These are phyloP conservation scores for Boletus rufocinnamomeus DNA, from an alignment of 768 basidiomycete genomes.

Conservation along the genomic window DNA sequence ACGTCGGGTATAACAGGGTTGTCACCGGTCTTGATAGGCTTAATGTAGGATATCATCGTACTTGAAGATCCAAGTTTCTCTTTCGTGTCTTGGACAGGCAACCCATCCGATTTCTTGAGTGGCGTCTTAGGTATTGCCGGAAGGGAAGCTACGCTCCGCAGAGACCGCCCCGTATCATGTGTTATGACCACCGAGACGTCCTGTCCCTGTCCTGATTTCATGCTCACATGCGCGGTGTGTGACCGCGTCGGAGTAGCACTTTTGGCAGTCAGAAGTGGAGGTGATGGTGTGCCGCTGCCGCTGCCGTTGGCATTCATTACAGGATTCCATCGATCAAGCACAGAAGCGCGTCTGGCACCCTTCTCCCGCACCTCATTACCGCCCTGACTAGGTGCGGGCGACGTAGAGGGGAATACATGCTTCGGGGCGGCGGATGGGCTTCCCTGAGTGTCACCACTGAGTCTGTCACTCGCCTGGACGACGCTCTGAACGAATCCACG, in stretches of 20 bases:
- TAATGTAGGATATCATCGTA: constrained; percentile 71
- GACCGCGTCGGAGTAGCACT: constrained; percentile 44
- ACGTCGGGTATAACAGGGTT: constrained; percentile 35
- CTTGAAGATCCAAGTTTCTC: constrained; percentile 68
- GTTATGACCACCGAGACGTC: constrained; percentile 28
- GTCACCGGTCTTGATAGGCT: constrained; percentile 50
- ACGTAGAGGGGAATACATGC: constrained; percentile 29
- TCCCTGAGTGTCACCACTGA: constrained; percentile 40
- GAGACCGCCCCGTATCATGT: constrained; percentile 36
- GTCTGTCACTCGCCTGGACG: constrained; percentile 65
- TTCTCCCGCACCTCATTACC: constrained; percentile 41
- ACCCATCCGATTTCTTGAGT: constrained; percentile 23
- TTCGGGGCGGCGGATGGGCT: constrained; percentile 34
- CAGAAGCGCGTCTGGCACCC: constrained; percentile 42
- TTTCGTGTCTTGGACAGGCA: constrained; percentile 28
- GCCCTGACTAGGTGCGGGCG: constrained; percentile 38
- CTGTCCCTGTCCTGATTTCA: constrained; percentile 23
- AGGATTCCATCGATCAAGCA: constrained; percentile 74
- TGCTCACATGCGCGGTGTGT: constrained; percentile 38
- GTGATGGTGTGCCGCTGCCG: constrained; percentile 39
- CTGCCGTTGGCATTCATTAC: constrained; percentile 30
- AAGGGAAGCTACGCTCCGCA: constrained; percentile 46
- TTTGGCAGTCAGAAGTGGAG: constrained; percentile 40
- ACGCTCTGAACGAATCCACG: constrained; percentile 85
- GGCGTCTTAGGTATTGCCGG: constrained; percentile 37